phyloP scores from a whole-genome alignment of 2,329 filamentous ascomycete genomes.

The Pseudogymnoascus sp. region DNA sequence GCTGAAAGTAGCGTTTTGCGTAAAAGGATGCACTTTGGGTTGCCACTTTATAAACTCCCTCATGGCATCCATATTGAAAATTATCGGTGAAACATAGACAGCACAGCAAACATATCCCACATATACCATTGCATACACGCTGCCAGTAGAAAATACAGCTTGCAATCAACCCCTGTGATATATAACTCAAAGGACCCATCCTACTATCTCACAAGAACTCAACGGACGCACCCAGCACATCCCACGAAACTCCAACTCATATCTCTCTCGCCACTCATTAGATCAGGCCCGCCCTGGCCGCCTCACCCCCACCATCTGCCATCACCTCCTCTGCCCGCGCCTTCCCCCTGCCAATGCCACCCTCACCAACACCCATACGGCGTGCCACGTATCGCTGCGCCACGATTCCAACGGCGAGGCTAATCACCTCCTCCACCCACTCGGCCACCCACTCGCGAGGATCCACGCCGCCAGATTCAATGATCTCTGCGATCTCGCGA shows the following conservation, averaged over 20 bases:
- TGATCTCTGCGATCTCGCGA: constrained; percentile 79
- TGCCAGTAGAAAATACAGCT: not conserved
- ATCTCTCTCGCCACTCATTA: not conserved
- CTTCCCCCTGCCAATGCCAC: constrained; percentile 54
- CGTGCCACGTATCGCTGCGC: constrained; percentile 92
- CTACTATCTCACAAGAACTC: constrained; percentile 6
- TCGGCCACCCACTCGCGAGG: constrained; percentile 95
- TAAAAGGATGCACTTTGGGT: not conserved
- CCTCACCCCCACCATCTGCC: constrained; percentile 51
- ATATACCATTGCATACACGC: not conserved
- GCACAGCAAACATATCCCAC: not conserved
- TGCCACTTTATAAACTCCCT: not conserved
- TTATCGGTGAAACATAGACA: too few species aligned
- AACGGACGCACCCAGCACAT: not conserved
- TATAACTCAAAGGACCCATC: not conserved
- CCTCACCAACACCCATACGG: constrained; percentile 92
- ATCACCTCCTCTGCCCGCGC: constrained; percentile 51
- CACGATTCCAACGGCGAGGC: constrained; percentile 71
- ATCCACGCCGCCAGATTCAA: constrained; percentile 69
- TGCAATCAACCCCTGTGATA: constrained; percentile 4
- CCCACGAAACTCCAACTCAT: not conserved
- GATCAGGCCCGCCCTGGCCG: constrained; percentile 46
- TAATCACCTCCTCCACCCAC: constrained; percentile 87
- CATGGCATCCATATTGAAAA: too few species aligned
- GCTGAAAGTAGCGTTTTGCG: too few species aligned